Conservation (phyloP, 1,284 basidiomycete genomes). For the Tetrapyrgos nigripes region DNA sequence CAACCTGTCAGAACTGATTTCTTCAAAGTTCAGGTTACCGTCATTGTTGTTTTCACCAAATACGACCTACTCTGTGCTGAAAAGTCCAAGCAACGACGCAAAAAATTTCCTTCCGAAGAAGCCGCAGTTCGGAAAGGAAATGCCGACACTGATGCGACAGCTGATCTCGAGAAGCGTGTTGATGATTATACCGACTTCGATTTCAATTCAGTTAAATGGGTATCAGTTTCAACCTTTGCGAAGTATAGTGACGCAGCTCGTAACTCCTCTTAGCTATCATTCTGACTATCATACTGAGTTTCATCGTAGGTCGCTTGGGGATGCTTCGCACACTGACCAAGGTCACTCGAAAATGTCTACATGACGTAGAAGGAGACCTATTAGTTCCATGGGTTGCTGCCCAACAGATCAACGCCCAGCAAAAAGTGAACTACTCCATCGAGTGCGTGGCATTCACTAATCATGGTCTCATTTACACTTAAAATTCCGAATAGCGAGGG, state of each 20-base stretch:
- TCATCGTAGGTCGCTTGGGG: background rate
- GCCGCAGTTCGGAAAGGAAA: constrained; percentile 16
- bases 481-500: background rate
- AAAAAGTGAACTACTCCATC: background rate
- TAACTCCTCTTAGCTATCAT: background rate
- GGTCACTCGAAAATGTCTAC: background rate
- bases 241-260: background rate
- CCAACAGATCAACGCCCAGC: background rate
- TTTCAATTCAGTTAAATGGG: background rate
- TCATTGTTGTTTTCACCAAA: constrained; percentile 36
- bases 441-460: too few relatives aligned
- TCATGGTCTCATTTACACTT: background rate
- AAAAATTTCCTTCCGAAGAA: too few relatives aligned
- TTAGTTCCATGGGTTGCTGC: background rate
- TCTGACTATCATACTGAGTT: background rate
- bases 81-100: constrained; percentile 2
- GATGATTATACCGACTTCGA: background rate
- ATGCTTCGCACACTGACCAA: background rate
- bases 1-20: too few relatives aligned
- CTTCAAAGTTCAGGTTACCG: constrained; percentile 23
- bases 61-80: constrained; percentile 26
- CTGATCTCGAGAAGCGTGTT: background rate
- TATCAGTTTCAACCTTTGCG: background rate
- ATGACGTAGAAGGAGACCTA: background rate
- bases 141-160: background rate